A percentile compares a stretch with the other conserved stretches of the same genome.
Evolutionary conservation across 2,329 filamentous ascomycete genomes (phyloP).

Genomic region (Harringtonia aguacate): DNA sequence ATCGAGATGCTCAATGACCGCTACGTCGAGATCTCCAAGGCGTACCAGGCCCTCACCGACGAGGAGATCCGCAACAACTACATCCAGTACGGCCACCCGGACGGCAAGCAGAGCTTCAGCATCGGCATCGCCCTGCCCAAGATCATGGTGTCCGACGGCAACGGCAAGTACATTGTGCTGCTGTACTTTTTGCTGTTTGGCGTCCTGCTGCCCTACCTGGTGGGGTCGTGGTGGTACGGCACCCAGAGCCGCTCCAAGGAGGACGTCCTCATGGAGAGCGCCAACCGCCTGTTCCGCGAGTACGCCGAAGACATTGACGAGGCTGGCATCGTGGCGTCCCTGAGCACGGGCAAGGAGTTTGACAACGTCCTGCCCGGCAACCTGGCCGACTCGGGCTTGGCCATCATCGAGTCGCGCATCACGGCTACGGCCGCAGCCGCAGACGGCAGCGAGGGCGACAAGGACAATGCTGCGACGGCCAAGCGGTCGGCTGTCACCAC

Average conservation of each 20-base stretch:
- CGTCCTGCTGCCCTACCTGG: slow-evolving; percentile 81
- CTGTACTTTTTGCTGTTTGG: slow-evolving; percentile 83
- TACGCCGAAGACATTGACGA: slow-evolving; percentile 79
- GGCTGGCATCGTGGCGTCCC: slow-evolving; percentile 65
- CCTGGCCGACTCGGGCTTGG: slow-evolving; percentile 68
- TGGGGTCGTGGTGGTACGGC: slow-evolving; percentile 98
- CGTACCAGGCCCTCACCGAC: slow-evolving; percentile 94
- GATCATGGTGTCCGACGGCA: slow-evolving; percentile 85
- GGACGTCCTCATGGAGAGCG: slow-evolving; percentile 82
- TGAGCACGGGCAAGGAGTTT: slow-evolving; percentile 83
- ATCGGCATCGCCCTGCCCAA: slow-evolving; percentile 94
- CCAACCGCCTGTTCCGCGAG: slow-evolving; percentile 88
- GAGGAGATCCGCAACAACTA: slow-evolving; percentile 97
- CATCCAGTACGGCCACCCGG: slow-evolving; percentile 88
- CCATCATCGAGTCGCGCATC: slow-evolving; percentile 75
- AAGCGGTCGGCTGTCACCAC: slow-evolving; percentile 29
- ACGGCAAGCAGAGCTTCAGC: slow-evolving; percentile 96
- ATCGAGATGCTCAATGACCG: slow-evolving; percentile 70
- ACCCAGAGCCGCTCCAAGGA: slow-evolving; percentile 90
- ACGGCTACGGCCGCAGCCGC: slow-evolving; percentile 47
- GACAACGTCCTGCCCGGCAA: slow-evolving; percentile 64
- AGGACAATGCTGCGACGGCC: not conserved
- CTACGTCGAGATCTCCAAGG: slow-evolving; percentile 94
- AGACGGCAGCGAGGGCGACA: not conserved
- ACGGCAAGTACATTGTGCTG: slow-evolving; percentile 88